Evolutionary conservation across 495 filamentous ascomycete species (phyloP), one percentile per base, ranked within the genome.

Genomic region (Penicillium angulare): DNA sequence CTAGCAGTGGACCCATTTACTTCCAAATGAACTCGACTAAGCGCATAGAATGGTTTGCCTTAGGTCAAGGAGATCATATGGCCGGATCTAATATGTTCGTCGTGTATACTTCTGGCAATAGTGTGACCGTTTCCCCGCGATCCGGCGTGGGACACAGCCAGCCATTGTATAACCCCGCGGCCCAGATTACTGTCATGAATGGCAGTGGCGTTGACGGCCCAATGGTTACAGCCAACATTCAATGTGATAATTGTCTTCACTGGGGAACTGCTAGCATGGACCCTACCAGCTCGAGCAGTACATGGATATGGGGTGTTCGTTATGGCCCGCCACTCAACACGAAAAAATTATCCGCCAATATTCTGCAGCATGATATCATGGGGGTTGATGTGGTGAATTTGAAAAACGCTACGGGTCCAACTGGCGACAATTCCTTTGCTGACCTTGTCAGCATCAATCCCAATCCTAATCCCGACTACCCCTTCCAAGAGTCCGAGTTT

Each of bases 241-340:
- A 64, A 49, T 83, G 80, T 69, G 67, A 74, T 41, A 83, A 72
- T 26, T 90, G 88, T 56, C 42, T 65, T 1, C 60, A 69, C 3
- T 84, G 87, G 77, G 71, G 60, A 9, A 71, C 81, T n/a, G 73
- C 77, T 3, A 51, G 52, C n/a, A 72, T 75, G 43, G 59, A 79
- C 48, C 64, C 76, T 18, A 75, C 53, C 10, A 66, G 60, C 23
- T 61, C 73, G 1, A 63, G 56, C 6, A 76, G 78, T 16, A 57
- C 67, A 10, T 92, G 87, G 81, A 86, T 96, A 53, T 85, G 76
- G 59, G 86, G 85, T 2, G 76, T 77, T 63, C 82, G 81, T 46
- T 56, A 64, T 10, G 86, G 90, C 4, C 60, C 65, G 0, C 54
- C 85, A 1, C 57, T 92, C 38, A 71, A 79, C 27, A 80, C 82